Percentiles rank a stretch among this genome's conserved stretches.
Conservation (phyloP, 768 basidiomycete species). For the Multifurca ochricompacta region DNA sequence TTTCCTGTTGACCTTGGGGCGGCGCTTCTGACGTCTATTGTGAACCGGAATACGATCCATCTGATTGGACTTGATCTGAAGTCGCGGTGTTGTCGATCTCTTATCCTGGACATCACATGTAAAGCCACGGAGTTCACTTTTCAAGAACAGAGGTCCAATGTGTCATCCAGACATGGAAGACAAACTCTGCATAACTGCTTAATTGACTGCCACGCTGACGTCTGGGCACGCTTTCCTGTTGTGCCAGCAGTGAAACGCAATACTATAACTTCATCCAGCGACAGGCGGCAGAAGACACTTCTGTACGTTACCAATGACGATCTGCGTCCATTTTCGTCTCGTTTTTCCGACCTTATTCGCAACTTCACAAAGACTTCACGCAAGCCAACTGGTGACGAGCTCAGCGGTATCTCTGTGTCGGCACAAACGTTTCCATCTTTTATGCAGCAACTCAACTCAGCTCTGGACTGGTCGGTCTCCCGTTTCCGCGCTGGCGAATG, state of each 20-base stretch:
- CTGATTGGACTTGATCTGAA: too few species aligned
- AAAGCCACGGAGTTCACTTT: too few species aligned
- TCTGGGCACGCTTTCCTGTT: too few species aligned
- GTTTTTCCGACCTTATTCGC: slow-evolving; percentile 39
- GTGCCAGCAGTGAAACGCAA: too few species aligned
- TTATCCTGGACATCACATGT: slow-evolving; percentile 43
- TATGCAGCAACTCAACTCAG: background rate
- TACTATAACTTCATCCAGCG: slow-evolving; percentile 9
- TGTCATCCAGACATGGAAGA: slow-evolving; percentile 12
- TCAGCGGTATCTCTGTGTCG: too few species aligned
- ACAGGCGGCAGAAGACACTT: slow-evolving; percentile 30
- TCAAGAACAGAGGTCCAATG: slow-evolving; percentile 31
- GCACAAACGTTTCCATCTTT: slow-evolving; percentile 28
- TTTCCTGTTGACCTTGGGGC: slow-evolving; percentile 15
- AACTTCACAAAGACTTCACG: too few species aligned
- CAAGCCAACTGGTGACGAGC: too few species aligned
- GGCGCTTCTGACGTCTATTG: too few species aligned
- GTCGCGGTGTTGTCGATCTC: too few species aligned
- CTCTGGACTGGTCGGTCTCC: slow-evolving; percentile 26
- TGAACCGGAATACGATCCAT: too few species aligned
- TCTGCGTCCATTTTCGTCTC: slow-evolving; percentile 30
- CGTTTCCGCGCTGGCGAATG: too few species aligned
- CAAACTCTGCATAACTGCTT: slow-evolving; percentile 31
- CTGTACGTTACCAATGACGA: slow-evolving; percentile 37
- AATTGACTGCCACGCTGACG: too few species aligned